phyloP scores from a whole-genome alignment of 129 eudicot species.

The Pittosporum tobira region DNA sequence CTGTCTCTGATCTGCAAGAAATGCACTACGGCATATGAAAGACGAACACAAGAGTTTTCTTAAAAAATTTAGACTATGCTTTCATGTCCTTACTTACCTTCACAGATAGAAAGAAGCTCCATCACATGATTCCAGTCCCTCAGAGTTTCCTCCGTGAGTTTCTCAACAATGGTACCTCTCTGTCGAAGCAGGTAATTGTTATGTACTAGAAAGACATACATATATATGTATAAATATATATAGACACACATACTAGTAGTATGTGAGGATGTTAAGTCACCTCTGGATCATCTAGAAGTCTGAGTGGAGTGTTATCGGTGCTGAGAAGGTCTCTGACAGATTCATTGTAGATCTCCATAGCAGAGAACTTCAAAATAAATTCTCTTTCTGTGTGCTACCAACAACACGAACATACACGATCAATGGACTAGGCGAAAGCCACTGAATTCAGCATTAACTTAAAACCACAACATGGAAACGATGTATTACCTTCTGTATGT shows the following conservation, averaged over 20 bases:
- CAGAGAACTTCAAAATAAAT: constrained; percentile 74
- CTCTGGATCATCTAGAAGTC: constrained; percentile 97
- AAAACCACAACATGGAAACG: constrained; percentile 10
- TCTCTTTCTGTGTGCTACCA: constrained; percentile 83
- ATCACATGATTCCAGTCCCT: constrained; percentile 74
- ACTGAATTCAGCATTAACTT: not conserved
- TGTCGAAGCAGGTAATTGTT: constrained; percentile 17
- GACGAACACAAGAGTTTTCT: not conserved
- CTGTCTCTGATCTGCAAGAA: constrained; percentile 87
- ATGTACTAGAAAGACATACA: constrained; percentile 9
- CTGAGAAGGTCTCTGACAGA: constrained; percentile 84
- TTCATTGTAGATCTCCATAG: constrained; percentile 97
- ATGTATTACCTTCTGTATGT: constrained; percentile 66
- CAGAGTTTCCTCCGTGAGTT: constrained; percentile 76
- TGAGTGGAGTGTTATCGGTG: constrained; percentile 58
- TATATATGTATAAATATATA: too few species aligned
- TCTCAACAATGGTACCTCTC: constrained; percentile 95
- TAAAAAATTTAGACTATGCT: not conserved
- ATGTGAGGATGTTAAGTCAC: constrained; percentile 24
- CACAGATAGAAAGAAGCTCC: constrained; percentile 83
- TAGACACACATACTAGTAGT: too few species aligned
- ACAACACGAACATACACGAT: constrained; percentile 10
- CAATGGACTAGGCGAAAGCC: constrained; percentile 3
- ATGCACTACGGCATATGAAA: constrained; percentile 6
- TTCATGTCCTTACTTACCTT: constrained; percentile 46